Percentiles rank a stretch among this genome's conserved stretches.
Evolutionary conservation across 805 yeast genomes (phyloP).

Genomic region (Kluyveromyces dobzhanskii): DNA sequence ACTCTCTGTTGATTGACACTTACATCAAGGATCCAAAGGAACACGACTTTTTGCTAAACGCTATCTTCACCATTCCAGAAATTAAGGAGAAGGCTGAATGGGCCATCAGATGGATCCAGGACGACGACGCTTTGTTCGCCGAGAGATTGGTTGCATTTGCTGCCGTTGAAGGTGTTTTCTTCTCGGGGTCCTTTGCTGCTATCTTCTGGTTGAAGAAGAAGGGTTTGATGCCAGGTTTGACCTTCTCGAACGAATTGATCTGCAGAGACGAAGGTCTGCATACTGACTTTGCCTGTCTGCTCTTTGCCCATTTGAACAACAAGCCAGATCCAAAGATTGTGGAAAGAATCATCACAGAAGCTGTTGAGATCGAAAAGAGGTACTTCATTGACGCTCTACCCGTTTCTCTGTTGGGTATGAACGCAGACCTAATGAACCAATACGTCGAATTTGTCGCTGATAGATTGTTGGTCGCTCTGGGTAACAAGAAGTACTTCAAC

Average conservation of each 20-base stretch:
- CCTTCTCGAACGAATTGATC: conserved; percentile 94
- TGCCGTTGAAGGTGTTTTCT: conserved; percentile 98
- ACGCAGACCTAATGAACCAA: conserved; percentile 88
- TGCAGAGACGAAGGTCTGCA: conserved; percentile 99
- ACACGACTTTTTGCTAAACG: conserved; percentile 83
- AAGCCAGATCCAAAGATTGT: conserved; percentile 77
- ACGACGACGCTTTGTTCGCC: conserved; percentile 78
- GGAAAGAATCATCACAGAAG: conserved; percentile 84
- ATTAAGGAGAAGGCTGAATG: conserved; percentile 96
- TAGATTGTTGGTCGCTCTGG: conserved; percentile 83
- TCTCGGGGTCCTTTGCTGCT: conserved; percentile 96
- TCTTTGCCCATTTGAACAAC: conserved; percentile 86
- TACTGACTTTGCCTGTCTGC: conserved; percentile 94
- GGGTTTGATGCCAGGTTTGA: conserved; percentile 98
- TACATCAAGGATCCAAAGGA: conserved; percentile 95
- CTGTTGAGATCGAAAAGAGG: conserved; percentile 89
- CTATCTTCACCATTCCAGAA: conserved; percentile 93
- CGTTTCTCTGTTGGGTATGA: conserved; percentile 90
- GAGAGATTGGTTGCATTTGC: conserved; percentile 98
- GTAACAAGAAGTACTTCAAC: conserved; percentile 82
- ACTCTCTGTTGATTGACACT: conserved; percentile 88
- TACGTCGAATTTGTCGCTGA: conserved; percentile 97
- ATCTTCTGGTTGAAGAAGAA: conserved; percentile 98
- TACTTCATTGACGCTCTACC: conserved; percentile 95
- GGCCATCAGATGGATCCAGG: conserved; percentile 97